phyloP scores from a whole-genome alignment of 768 basidiomycete species.

The Kwoniella mangroviensis region DNA sequence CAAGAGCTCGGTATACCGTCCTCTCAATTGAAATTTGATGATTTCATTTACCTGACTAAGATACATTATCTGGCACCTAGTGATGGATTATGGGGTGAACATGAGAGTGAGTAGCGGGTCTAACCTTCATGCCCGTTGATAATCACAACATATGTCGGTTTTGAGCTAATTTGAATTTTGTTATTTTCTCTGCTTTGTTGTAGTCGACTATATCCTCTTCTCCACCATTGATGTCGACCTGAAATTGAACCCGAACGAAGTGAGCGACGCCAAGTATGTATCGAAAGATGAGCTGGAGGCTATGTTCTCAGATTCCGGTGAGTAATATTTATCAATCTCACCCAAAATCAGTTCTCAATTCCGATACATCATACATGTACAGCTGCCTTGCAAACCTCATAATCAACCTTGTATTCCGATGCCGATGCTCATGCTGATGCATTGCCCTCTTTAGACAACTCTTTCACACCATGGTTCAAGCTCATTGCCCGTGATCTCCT shows the following conservation, averaged over 20 bases:
- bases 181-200: too few relatives aligned
- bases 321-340: slow-evolving; percentile 34
- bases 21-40: slow-evolving; percentile 74
- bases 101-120: slow-evolving; percentile 83
- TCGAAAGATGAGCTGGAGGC: slow-evolving; percentile 83
- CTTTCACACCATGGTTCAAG: slow-evolving; percentile 99
- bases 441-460: slow-evolving; percentile 65
- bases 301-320: slow-evolving; percentile 85
- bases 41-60: slow-evolving; percentile 91
- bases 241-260: slow-evolving; percentile 83
- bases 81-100: slow-evolving; percentile 93
- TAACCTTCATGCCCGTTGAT: too few relatives aligned
- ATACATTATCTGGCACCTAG: slow-evolving; percentile 98
- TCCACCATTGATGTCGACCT: slow-evolving; percentile 84
- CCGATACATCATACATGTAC: too few relatives aligned
- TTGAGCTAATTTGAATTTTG: slow-evolving; percentile 11
- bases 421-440: slow-evolving; percentile 9
- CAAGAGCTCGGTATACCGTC: slow-evolving; percentile 93
- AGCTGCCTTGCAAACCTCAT: too few relatives aligned
- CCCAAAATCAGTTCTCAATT: too few relatives aligned
- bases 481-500: slow-evolving; percentile 95
- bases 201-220: slow-evolving; percentile 98
- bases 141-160: not conserved
- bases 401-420: not conserved
- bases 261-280: slow-evolving; percentile 87